Percentiles rank a stretch among this genome's conserved stretches.
Conservation (phyloP, 192 early-diverging fungal species). For the Backusella westeae region DNA sequence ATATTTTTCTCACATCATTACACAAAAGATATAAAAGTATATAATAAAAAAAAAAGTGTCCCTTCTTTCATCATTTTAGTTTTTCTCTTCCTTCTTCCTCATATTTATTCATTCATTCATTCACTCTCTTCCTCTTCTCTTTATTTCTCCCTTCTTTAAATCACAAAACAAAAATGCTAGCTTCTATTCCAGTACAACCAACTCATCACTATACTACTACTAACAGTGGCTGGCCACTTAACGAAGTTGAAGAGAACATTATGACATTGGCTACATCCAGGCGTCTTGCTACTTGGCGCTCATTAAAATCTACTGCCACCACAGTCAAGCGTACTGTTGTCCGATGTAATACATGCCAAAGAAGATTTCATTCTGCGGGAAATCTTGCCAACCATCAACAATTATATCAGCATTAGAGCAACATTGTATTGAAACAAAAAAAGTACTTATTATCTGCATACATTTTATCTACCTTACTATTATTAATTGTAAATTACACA, state of each 20-base stretch:
- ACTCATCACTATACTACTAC: neutral
- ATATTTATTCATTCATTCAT: neutral
- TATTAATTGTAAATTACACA: neutral
- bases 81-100: neutral
- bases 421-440: neutral
- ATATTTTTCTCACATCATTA: neutral
- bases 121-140: neutral
- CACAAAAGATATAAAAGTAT: constrained; percentile 2
- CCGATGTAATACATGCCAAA: constrained; percentile 10
- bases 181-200: constrained; percentile 7
- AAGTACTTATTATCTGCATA: neutral
- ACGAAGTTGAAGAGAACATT: constrained; percentile 1
- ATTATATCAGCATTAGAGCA: constrained; percentile 6
- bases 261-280: constrained; percentile 6
- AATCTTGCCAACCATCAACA: constrained; percentile 16
- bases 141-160: neutral
- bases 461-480: neutral
- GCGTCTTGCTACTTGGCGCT: neutral
- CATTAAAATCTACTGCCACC: neutral
- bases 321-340: neutral
- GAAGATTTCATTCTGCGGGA: constrained; percentile 11
- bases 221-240: constrained; percentile 4
- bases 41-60: neutral
- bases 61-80: constrained; percentile 3
- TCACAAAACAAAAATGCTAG: neutral